A percentile compares a stretch with the other conserved stretches of the same genome.
Evolutionary conservation across 108 stramenopile genomes (phyloP).

Genomic region (Aurantiochytrium sp.): DNA sequence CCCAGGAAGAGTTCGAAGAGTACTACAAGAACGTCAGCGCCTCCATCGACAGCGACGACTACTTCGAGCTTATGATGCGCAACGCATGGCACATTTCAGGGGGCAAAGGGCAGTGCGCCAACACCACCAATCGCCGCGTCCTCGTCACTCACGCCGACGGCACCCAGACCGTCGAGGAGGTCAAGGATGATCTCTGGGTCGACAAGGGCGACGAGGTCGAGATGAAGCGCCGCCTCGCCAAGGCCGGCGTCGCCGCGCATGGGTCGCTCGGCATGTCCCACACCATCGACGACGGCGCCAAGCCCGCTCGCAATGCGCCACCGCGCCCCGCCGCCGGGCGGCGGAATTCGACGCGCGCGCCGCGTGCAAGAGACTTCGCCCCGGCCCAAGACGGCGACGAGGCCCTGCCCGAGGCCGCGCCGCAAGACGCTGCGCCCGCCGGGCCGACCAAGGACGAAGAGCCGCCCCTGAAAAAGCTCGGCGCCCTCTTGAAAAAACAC

Average conservation of each 20-base stretch:
- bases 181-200: conserved; percentile 49
- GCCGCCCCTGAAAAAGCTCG: neutral
- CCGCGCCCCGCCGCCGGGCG: neutral
- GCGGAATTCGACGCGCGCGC: neutral
- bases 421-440: too few species aligned
- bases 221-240: conserved; percentile 20
- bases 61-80: conserved; percentile 68
- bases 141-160: conserved; percentile 58
- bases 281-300: neutral
- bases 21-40: conserved; percentile 60
- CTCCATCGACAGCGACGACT: conserved; percentile 57
- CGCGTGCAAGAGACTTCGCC: too few species aligned
- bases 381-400: too few species aligned
- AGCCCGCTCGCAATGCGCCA: neutral
- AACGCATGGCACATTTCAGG: conserved; percentile 48
- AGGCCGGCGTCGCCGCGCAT: neutral
- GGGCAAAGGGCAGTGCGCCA: conserved; percentile 32
- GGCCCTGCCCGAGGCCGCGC: too few species aligned
- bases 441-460: neutral
- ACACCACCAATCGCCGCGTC: conserved; percentile 46
- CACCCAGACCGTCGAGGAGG: conserved; percentile 51
- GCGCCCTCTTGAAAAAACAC: neutral
- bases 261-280: neutral
- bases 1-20: conserved; percentile 53
- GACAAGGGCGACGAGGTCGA: conserved; percentile 32